phyloP scores from a whole-genome alignment of 2,329 filamentous ascomycete genomes.

The Penicillium vulpinum region DNA sequence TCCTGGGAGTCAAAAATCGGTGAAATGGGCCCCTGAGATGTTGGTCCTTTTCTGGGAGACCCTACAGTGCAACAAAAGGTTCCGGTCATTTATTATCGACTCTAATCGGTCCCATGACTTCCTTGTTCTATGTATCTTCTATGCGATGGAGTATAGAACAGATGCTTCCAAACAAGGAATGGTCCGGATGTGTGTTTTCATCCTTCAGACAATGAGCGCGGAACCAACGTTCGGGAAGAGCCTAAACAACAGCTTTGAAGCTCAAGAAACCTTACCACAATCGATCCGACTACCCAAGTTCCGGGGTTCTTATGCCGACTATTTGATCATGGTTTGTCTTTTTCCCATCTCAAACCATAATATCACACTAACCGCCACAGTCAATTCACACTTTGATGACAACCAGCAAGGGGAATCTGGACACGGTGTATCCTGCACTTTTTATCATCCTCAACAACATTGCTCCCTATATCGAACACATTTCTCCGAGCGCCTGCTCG shows the following conservation, averaged over 20 bases:
- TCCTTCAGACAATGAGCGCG: conserved; percentile 90
- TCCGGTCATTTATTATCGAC: conserved; percentile 94
- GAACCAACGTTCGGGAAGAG: conserved; percentile 88
- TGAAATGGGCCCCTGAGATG: conserved; percentile 91
- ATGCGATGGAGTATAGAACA: conserved; percentile 83
- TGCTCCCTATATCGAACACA: conserved; percentile 75
- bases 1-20: conserved; percentile 74
- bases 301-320: conserved; percentile 87
- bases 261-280: conserved; percentile 80
- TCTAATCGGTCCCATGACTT: conserved; percentile 93
- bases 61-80: conserved; percentile 95
- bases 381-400: conserved; percentile 92
- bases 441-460: conserved; percentile 93
- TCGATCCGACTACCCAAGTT: conserved; percentile 83
- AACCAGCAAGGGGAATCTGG: conserved; percentile 82
- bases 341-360: not conserved
- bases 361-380: conserved; percentile 46
- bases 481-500: conserved; percentile 72
- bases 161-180: conserved; percentile 87
- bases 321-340: conserved; percentile 71
- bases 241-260: conserved; percentile 84
- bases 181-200: conserved; percentile 95
- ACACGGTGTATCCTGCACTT: conserved; percentile 87
- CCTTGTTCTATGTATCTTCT: conserved; percentile 84
- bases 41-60: conserved; percentile 98